Evolutionary conservation across 108 stramenopile genomes (phyloP).

Genomic region (Schizochytrium sp.): DNA sequence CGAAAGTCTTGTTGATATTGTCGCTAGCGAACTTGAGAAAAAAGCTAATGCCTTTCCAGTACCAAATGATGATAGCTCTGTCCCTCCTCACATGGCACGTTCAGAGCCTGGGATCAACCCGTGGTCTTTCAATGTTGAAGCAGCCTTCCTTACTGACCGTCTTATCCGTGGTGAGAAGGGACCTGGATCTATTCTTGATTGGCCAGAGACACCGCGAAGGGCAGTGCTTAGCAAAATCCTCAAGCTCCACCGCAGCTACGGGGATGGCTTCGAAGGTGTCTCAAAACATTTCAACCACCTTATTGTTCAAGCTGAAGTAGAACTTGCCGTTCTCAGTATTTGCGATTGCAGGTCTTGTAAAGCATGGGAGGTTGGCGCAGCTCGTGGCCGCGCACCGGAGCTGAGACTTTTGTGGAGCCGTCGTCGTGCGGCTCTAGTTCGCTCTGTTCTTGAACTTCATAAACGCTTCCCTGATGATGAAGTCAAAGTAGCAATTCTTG

Average conservation of each 20-base stretch:
- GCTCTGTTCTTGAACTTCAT: slow-evolving; percentile 25
- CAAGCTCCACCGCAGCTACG: slow-evolving; percentile 11
- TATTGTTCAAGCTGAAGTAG: slow-evolving; percentile 7
- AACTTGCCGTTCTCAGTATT: slow-evolving; percentile 19
- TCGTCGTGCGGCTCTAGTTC: neutral
- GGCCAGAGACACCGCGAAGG: neutral
- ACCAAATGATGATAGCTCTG: neutral
- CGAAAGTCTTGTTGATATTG: neutral
- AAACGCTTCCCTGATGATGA: neutral
- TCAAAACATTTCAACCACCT: slow-evolving; percentile 18
- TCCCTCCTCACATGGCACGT: neutral
- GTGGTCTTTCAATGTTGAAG: neutral
- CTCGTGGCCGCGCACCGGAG: slow-evolving; percentile 10
- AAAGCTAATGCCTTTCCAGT: neutral
- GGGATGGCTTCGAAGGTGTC: slow-evolving; percentile 19
- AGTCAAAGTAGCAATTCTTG: neutral
- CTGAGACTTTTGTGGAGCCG: slow-evolving; percentile 11
- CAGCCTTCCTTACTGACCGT: neutral
- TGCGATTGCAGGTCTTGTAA: neutral
- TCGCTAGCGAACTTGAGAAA: neutral
- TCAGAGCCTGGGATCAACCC: neutral
- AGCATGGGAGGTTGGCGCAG: neutral
- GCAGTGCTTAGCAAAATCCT: neutral
- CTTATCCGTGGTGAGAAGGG: slow-evolving; percentile 4
- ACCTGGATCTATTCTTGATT: slow-evolving; percentile 22